A percentile compares a stretch with the other conserved stretches of the same genome.
These are phyloP conservation scores for Xerocomus brunneocitrinus DNA, from an alignment of 768 basidiomycete genomes.

Conservation along the genomic window DNA sequence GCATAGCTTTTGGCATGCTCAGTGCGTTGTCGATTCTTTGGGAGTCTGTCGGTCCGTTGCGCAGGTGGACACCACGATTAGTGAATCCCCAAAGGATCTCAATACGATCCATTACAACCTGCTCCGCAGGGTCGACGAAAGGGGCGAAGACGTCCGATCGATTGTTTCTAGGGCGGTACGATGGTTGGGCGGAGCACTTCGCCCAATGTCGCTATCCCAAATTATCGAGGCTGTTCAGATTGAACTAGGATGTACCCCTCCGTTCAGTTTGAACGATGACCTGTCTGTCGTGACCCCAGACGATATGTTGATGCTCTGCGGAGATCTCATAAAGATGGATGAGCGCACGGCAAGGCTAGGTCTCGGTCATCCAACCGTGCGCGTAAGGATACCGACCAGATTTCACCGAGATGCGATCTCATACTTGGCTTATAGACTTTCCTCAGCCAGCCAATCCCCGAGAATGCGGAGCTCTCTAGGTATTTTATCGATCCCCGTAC, in stretches of 20 bases:
- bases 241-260: conserved; percentile 18
- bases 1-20: conserved; percentile 26
- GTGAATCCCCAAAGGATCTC: conserved; percentile 16
- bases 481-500: conserved; percentile 23
- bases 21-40: conserved; percentile 25
- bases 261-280: conserved; percentile 22
- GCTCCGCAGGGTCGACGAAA: conserved; percentile 19
- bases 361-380: conserved; percentile 21
- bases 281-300: conserved; percentile 23
- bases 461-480: conserved; percentile 4
- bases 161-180: conserved; percentile 22
- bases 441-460: conserved; percentile 17
- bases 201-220: conserved; percentile 23
- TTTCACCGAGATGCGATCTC: neutral
- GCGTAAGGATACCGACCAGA: conserved; percentile 11
- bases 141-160: conserved; percentile 19
- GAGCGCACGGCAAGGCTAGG: conserved; percentile 17
- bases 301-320: conserved; percentile 25
- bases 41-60: conserved; percentile 24
- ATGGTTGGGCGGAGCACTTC: conserved; percentile 27
- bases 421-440: conserved; percentile 15
- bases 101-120: conserved; percentile 20
- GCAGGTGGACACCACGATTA: conserved; percentile 19
- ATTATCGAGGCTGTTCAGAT: conserved; percentile 29
- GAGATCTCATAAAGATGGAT: conserved; percentile 26